phyloP scores from a whole-genome alignment of 2,329 filamentous ascomycete genomes.

The Aspergillus sp. region DNA sequence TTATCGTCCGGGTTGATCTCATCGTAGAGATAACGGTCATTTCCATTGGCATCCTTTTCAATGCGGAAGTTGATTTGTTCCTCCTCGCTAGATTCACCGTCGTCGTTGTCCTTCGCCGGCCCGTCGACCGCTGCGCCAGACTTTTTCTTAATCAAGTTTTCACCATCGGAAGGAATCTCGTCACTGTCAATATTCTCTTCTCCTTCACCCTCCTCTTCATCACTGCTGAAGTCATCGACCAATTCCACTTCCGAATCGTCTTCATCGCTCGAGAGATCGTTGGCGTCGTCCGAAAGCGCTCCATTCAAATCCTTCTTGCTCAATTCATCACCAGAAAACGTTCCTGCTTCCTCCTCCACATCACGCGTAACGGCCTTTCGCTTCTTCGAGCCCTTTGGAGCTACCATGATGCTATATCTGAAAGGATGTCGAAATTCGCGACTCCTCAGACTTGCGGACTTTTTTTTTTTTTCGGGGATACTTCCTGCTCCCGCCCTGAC shows the following conservation, averaged over 20 bases:
- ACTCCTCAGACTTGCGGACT: conserved; percentile 4
- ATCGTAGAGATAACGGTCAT: conserved; percentile 81
- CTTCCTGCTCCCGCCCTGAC: conserved; percentile 15
- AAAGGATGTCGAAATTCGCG: background rate
- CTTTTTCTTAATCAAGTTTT: conserved; percentile 35
- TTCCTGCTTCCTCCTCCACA: conserved; percentile 42
- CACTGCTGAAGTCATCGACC: conserved; percentile 46
- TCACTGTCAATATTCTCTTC: conserved; percentile 46
- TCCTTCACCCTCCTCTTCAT: conserved; percentile 44
- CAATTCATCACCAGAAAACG: conserved; percentile 57
- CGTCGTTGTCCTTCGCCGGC: conserved; percentile 4
- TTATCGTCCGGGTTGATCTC: conserved; percentile 95
- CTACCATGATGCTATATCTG: conserved; percentile 23
- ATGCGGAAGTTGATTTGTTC: conserved; percentile 51
- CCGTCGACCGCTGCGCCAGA: conserved; percentile 16
- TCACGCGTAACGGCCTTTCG: conserved; percentile 58
- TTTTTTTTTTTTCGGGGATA: conserved; percentile 20
- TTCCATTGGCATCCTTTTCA: conserved; percentile 80
- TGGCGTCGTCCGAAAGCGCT: conserved; percentile 36
- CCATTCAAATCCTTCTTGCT: conserved; percentile 37
- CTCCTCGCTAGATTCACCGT: conserved; percentile 25
- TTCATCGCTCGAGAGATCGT: conserved; percentile 32
- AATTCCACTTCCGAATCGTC: conserved; percentile 48
- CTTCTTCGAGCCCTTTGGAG: conserved; percentile 48
- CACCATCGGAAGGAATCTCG: conserved; percentile 43